These are phyloP conservation scores for Mycena belliarum DNA, from an alignment of 768 basidiomycete genomes.

Conservation along the genomic window DNA sequence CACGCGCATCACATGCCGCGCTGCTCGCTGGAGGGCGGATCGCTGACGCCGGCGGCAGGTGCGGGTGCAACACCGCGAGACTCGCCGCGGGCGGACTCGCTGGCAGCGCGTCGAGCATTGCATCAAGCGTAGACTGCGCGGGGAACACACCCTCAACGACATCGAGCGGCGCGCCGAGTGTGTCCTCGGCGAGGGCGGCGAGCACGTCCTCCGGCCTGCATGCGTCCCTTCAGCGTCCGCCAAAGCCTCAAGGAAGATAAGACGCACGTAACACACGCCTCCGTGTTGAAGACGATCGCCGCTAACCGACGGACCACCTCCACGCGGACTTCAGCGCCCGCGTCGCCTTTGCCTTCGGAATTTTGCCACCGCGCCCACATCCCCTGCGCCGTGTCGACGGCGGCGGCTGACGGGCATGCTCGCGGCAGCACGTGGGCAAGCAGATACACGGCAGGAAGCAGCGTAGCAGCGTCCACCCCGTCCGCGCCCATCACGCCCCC, in stretches of 20 bases:
- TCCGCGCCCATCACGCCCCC: conserved; percentile 35
- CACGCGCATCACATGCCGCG: conserved; percentile 43
- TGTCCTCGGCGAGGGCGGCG: conserved; percentile 33
- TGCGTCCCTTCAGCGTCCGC: neutral
- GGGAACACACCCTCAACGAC: conserved; percentile 57
- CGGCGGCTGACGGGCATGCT: conserved; percentile 24
- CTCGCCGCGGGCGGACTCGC: conserved; percentile 51
- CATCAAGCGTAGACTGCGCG: conserved; percentile 43
- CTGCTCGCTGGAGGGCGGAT: conserved; percentile 3
- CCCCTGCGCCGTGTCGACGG: conserved; percentile 29
- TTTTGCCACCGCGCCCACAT: conserved; percentile 39
- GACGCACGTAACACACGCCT: conserved; percentile 37
- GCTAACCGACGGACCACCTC: conserved; percentile 45
- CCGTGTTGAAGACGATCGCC: conserved; percentile 42
- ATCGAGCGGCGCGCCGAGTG: conserved; percentile 39
- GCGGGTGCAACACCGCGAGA: conserved; percentile 59
- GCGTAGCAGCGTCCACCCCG: conserved; percentile 18
- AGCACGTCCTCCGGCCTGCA: conserved; percentile 51
- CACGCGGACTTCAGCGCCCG: conserved; percentile 24
- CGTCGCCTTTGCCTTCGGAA: conserved; percentile 14
- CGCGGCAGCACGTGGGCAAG: conserved; percentile 49
- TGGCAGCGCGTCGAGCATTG: conserved; percentile 46
- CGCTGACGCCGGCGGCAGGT: conserved; percentile 49
- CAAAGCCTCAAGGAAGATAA: neutral
- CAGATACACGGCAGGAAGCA: conserved; percentile 49